Base-by-base conservation (phyloP, 768 basidiomycete genomes). In the Porpolomopsis calyptriformis region DNA sequence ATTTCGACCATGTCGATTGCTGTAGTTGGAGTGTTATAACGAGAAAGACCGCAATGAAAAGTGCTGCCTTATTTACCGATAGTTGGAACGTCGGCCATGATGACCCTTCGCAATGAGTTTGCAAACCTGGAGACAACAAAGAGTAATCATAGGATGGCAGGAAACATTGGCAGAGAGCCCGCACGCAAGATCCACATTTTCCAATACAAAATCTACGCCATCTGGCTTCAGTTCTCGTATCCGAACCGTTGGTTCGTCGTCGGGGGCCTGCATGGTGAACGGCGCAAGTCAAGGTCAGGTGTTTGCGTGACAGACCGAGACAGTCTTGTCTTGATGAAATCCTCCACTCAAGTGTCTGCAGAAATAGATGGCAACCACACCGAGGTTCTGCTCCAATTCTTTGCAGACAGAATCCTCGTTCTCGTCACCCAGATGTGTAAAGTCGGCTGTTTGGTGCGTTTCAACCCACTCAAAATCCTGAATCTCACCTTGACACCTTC, bases 1-100 rank as follows among this genome's bases (percentile, higher is more conserved):
- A 98, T 85, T 63, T 91, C 86, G 9, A 98, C 94, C 65, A 94
- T 83, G 68, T 99, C 96, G 52, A 99, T 98, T 27, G 93, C 96
- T 97, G 57, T 18, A 52, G 31, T 14, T 20, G 7, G 29, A 43
- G 33, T 38, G 24, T 33, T 46, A 35, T 56, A 53, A 33, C 14
- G 5, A 24, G 19, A 43, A 33, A 27, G 5, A 14, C 10, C 26
- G 14, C 8, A 23, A 37, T 37, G n/a, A 38, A 24, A 19, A 34
- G 38, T 16, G 24, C 26, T 8, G 24, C 39, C 14, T 6, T 20
- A 22, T 23, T 60, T 59, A 91, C 93, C 91, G 51, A 99, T 77
- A 48, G 96, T 98, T 14, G 93, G 88, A 52, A 99, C 81, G 63
- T 98, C 92, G 23, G 96, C 94, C 66, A 97, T 93, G 70, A 97